Evolutionary conservation across 805 yeast species (phyloP), one percentile per base, ranked within the genome.

Genomic region (Candida cerambycidarum): DNA sequence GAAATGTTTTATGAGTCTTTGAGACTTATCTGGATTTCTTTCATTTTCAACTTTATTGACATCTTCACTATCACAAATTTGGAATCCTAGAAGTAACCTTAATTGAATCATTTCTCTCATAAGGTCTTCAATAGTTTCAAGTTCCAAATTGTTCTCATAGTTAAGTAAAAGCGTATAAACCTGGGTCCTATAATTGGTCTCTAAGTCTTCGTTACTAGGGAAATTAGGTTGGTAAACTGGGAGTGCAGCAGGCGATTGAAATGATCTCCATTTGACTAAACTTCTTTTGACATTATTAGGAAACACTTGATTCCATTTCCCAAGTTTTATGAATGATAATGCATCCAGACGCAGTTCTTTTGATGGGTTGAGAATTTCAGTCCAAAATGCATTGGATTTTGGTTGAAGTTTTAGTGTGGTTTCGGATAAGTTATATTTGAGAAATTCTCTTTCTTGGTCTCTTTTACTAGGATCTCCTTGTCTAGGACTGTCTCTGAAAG

Each of bases 281-380:
- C 79, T 78, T 41, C 86, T 70, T 41, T 76, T 79, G 12, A 83
- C 80, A 32, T 78, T 76, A 11, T 76, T 75, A 0, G 98, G 96
- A 53, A 88, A 88, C 1, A 89, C 95, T 62, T 85, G 89, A 43
- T 82, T 82, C 99, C 99, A 93, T 44, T 95, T 76, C 5, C 95
- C 92, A 34, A 79, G 81, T n/a, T 80, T 74, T 7, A 82, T 66
- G 43, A 78, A 73, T 9, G 76, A 73, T 12, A 83, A 65, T 7
- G 79, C 64, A 39, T 79, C 83, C 2, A 74, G 65, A 24, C 75
- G 73, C 4, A 78, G 67, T 5, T 83, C 82, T 44, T 78, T 77
- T 0, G 97, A 89, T 0, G 97, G 97, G 53, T 90, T 92, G 3
- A 50, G 47, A 9, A 71, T 57, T 13, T 58, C 63, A 29, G 62